Percentiles rank a stretch among this genome's conserved stretches.
Conservation (phyloP, 148 eudicot species). For the Mesembryanthemum crystallinum region DNA sequence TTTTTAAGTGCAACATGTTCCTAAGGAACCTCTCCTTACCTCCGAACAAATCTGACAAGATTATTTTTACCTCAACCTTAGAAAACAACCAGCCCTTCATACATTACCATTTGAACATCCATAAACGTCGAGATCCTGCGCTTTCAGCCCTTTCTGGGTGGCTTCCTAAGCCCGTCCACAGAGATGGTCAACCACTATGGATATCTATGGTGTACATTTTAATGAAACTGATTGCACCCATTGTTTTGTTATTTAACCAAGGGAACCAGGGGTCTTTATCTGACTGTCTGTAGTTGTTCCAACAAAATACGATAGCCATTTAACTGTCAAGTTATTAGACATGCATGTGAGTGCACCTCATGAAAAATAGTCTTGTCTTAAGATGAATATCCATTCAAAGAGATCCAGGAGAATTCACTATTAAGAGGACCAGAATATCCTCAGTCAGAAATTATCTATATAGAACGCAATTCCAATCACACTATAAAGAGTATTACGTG, state of each 20-base stretch:
- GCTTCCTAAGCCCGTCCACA: not conserved
- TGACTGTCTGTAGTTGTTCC: not conserved
- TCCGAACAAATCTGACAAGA: too few relatives aligned
- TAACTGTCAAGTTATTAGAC: not conserved
- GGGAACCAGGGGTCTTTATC: not conserved
- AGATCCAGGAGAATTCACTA: not conserved
- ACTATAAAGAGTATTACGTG: not conserved
- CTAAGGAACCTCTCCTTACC: too few relatives aligned
- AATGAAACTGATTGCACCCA: not conserved
- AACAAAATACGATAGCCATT: not conserved
- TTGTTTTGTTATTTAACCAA: not conserved
- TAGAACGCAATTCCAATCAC: not conserved
- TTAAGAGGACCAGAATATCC: not conserved
- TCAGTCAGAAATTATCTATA: not conserved
- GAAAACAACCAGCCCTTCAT: not conserved
- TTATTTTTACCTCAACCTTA: not conserved
- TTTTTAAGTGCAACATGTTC: too few relatives aligned
- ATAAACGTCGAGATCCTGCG: not conserved
- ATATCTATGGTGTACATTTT: not conserved
- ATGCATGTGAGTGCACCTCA: not conserved
- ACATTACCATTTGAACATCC: too few relatives aligned
- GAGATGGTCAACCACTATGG: not conserved
- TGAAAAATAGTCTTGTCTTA: not conserved
- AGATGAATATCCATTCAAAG: not conserved
- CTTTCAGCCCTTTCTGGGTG: not conserved